Conservation (phyloP, 306 rosid genomes). For the Dryas octopetala region DNA sequence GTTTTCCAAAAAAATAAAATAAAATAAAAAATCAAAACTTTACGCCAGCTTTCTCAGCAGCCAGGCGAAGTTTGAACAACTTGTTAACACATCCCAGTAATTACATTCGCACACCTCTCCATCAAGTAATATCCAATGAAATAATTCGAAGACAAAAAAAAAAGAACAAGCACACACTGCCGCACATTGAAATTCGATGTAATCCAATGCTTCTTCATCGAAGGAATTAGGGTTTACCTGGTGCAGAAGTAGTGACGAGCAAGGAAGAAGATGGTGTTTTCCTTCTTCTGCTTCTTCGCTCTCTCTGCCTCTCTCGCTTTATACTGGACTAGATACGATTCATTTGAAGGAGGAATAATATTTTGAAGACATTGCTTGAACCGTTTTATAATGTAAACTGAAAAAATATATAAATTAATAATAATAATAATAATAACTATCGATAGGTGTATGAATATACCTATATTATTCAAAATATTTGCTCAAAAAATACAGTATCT, state of each 20-base stretch:
- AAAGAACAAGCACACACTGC: neutral
- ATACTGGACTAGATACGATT: neutral
- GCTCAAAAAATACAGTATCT: too few relatives aligned
- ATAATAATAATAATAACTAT: too few relatives aligned
- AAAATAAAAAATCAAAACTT: neutral
- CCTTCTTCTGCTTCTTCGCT: neutral
- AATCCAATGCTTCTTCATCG: neutral
- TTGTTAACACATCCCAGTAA: neutral
- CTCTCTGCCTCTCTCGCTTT: neutral
- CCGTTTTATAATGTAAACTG: neutral
- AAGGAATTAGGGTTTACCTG: slow-evolving; percentile 34
- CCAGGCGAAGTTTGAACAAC: neutral
- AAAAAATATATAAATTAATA: too few relatives aligned
- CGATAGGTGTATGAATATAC: too few relatives aligned
- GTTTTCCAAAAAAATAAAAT: neutral
- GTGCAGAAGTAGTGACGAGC: neutral
- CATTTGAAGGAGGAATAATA: neutral
- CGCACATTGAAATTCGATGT: neutral
- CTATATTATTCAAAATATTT: too few relatives aligned
- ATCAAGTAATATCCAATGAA: neutral
- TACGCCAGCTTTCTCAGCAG: neutral
- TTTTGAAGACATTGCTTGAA: neutral
- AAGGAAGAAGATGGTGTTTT: neutral
- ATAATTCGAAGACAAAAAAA: neutral
- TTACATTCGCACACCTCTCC: neutral